Base-by-base conservation (phyloP, 73 alveolate species). In the Paramecium caudatum region DNA sequence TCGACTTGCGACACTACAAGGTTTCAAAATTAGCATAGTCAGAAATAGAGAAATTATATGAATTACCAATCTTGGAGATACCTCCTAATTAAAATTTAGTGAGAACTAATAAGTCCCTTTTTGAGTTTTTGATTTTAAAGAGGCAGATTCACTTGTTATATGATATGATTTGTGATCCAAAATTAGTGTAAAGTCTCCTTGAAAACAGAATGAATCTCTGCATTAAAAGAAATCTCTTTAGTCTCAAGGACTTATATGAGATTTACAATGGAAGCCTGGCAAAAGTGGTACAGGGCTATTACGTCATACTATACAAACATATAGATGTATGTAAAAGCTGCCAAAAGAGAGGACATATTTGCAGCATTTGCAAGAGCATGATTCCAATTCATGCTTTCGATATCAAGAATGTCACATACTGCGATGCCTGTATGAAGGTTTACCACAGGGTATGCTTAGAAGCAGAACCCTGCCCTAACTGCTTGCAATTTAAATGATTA, bases 241-340 rank as follows among this genome's bases (percentile, higher is more conserved):
- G 90, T 41, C 85, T 86, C 21, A 86, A 86, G 19, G 84, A 86
- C 36, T 86, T 86, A 70, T 86, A 86, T 86, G 93, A 86, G 30
- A 86, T 86, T 1, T 62, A 86, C 43, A 86, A 86, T 63, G 93
- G 93, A 34, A 47, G 85, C 33, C 34, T 86, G 33, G 3, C 87
- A 0, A 86, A 86, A 86, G 36, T 62, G 9, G 41, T 86, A n/a
- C 41, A 62, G 46, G 93, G 84, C 15, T 62, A 70, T 62, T 86
- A 86, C 43, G 84, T 39, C 36, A 55, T 86, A 21, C 65, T 86
- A 23, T 33, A 4, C 36, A 86, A 70, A 9, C 93, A 86, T 62
- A 43, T 86, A 12, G 87, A 86, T 41, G 19, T 30, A 7, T 86
- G 93, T 62, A 37, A 86, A 80, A 86, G 68, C 34, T 86, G 93